phyloP scores from a whole-genome alignment of 108 stramenopile species.

The Pseudonitzschia delicatissima region DNA sequence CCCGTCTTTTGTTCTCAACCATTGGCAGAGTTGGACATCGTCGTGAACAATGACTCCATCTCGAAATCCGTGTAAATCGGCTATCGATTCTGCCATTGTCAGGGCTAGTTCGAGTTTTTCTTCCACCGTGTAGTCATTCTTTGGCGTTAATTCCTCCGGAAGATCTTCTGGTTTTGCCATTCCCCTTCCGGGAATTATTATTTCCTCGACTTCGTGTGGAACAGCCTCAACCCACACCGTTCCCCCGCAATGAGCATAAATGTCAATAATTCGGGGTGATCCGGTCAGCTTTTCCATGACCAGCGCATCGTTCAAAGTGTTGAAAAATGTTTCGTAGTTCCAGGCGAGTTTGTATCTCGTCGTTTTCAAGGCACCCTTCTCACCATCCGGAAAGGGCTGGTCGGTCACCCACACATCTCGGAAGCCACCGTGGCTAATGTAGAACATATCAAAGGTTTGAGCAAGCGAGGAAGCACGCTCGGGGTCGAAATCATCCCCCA shows the following conservation, averaged over 20 bases:
- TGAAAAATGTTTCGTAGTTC: slow-evolving; percentile 13
- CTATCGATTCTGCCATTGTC: slow-evolving; percentile 65
- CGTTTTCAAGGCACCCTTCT: slow-evolving; percentile 42
- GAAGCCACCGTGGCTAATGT: slow-evolving; percentile 60
- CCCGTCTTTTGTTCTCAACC: slow-evolving; percentile 59
- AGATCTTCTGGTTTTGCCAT: slow-evolving; percentile 34
- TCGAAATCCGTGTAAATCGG: slow-evolving; percentile 64
- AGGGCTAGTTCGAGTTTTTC: slow-evolving; percentile 66
- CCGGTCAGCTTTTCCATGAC: slow-evolving; percentile 65
- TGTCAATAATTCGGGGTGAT: slow-evolving; percentile 62
- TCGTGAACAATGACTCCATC: slow-evolving; percentile 68
- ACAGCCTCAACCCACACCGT: slow-evolving; percentile 48
- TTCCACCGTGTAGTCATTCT: slow-evolving; percentile 52
- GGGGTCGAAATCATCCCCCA: slow-evolving; percentile 42
- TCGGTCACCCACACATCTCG: slow-evolving; percentile 53
- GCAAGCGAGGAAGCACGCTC: slow-evolving; percentile 20
- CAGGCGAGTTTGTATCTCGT: slow-evolving; percentile 38
- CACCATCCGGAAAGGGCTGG: slow-evolving; percentile 26
- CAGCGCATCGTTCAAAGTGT: slow-evolving; percentile 53
- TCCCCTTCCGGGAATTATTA: slow-evolving; percentile 43
- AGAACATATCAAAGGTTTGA: slow-evolving; percentile 25
- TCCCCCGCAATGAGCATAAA: slow-evolving; percentile 67
- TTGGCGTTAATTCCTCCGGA: slow-evolving; percentile 40
- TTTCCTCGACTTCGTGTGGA: slow-evolving; percentile 56
- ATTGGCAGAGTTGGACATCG: slow-evolving; percentile 81